Evolutionary conservation across 306 rosid genomes (phyloP).

Genomic region (Inga oerstediana): DNA sequence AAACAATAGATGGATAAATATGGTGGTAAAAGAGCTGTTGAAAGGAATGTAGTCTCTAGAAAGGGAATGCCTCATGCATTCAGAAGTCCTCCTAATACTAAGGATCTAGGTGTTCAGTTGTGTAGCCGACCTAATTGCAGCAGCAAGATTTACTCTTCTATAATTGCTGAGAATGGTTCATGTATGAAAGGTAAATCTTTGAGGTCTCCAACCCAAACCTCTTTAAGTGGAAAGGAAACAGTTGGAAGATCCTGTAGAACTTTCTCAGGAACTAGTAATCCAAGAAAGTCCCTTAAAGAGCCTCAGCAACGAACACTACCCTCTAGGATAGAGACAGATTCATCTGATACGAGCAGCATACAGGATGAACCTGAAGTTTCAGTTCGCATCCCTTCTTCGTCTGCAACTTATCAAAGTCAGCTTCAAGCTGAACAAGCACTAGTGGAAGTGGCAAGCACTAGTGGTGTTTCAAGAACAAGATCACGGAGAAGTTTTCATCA

Average conservation of each 20-base stretch:
- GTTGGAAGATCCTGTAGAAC: slow-evolving; percentile 68
- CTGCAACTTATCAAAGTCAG: slow-evolving; percentile 45
- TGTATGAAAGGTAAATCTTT: slow-evolving; percentile 54
- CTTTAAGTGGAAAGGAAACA: slow-evolving; percentile 62
- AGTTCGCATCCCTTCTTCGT: slow-evolving; percentile 33
- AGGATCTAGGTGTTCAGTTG: slow-evolving; percentile 53
- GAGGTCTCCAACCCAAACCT: slow-evolving; percentile 49
- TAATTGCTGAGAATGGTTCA: slow-evolving; percentile 52
- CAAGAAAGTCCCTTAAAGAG: slow-evolving; percentile 48
- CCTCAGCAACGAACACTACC: slow-evolving; percentile 45
- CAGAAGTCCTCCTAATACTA: slow-evolving; percentile 56
- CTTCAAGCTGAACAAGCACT: slow-evolving; percentile 39
- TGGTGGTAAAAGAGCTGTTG: slow-evolving; percentile 59
- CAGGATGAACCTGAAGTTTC: slow-evolving; percentile 57
- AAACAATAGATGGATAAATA: slow-evolving; percentile 64
- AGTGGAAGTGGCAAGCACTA: slow-evolving; percentile 55
- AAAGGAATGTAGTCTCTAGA: slow-evolving; percentile 53
- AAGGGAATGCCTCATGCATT: slow-evolving; percentile 56
- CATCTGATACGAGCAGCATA: slow-evolving; percentile 70
- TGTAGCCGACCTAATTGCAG: slow-evolving; percentile 60
- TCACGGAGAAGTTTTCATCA: slow-evolving; percentile 53
- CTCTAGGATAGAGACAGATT: slow-evolving; percentile 59
- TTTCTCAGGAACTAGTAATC: slow-evolving; percentile 35
- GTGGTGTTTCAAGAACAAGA: slow-evolving; percentile 46
- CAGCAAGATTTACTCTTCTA: slow-evolving; percentile 54